phyloP scores from a whole-genome alignment of 495 filamentous ascomycete species.

The Aspergillus taichungensis region DNA sequence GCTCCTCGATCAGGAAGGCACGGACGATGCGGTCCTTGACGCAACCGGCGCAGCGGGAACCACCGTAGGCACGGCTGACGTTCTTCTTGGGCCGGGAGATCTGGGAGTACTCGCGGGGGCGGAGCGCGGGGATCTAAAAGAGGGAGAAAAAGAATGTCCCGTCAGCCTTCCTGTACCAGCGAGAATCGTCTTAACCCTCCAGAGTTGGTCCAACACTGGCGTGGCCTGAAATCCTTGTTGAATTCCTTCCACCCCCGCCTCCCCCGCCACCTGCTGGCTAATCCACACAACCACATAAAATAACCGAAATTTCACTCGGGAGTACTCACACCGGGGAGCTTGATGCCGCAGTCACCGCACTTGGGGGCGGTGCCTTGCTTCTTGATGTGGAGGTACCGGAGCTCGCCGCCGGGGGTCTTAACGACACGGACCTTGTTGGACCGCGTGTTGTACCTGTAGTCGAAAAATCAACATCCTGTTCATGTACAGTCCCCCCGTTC shows the following conservation, averaged over 20 bases:
- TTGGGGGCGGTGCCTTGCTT: conserved; percentile 94
- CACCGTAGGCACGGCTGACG: conserved; percentile 95
- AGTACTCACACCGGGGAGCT: conserved; percentile 82
- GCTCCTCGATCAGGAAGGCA: conserved; percentile 98
- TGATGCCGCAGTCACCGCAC: conserved; percentile 97
- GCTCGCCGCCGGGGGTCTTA: conserved; percentile 91
- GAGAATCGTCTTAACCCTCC: not conserved
- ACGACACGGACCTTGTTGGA: conserved; percentile 94
- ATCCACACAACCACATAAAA: not conserved
- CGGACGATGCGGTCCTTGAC: conserved; percentile 95
- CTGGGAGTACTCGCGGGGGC: conserved; percentile 91
- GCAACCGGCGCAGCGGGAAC: conserved; percentile 95
- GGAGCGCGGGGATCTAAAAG: conserved; percentile 82
- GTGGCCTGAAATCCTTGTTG: no score
- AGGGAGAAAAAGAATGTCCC: conserved; percentile 13
- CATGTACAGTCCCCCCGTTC: conserved; percentile 5
- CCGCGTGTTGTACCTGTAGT: conserved; percentile 80
- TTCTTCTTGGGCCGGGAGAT: conserved; percentile 98
- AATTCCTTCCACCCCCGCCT: not conserved
- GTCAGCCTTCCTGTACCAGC: conserved; percentile 1
- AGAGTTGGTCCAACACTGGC: not conserved
- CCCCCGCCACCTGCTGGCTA: not conserved
- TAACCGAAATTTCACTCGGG: conserved; percentile 15
- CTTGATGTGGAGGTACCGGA: conserved; percentile 96
- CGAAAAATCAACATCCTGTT: conserved; percentile 26